These are phyloP conservation scores for Cordyceps pruinosa DNA, from an alignment of 2,329 filamentous ascomycete genomes.

Conservation along the genomic window DNA sequence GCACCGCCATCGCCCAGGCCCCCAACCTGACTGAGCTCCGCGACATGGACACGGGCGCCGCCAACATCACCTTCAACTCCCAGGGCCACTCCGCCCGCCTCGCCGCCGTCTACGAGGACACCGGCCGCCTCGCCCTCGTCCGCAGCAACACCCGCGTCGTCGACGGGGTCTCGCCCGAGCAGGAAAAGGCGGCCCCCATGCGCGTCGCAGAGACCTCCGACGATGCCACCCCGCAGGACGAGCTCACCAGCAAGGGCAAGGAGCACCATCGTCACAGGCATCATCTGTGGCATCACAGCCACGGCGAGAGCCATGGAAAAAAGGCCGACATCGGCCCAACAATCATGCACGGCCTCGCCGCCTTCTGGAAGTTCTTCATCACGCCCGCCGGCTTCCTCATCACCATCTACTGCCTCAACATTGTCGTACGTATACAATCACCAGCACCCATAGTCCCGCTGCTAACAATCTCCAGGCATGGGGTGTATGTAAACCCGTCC, in stretches of 20 bases:
- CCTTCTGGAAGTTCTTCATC: conserved; percentile 24
- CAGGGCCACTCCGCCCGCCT: conserved; percentile 24
- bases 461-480: conserved; percentile 16
- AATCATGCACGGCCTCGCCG: conserved; percentile 18
- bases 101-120: conserved; percentile 19
- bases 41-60: conserved; percentile 20
- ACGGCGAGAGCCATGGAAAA: conserved; percentile 15
- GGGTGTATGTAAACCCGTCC: conserved; percentile 18
- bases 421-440: conserved; percentile 19
- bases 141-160: conserved; percentile 12
- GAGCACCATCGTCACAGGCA: conserved; percentile 11
- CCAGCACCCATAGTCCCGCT: too few relatives aligned
- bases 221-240: background rate
- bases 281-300: conserved; percentile 15
- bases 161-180: background rate
- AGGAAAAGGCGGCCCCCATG: background rate
- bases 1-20: conserved; percentile 25
- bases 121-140: conserved; percentile 20
- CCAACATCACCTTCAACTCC: conserved; percentile 23
- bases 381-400: conserved; percentile 23
- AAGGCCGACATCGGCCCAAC: conserved; percentile 22
- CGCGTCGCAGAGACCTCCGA: background rate
- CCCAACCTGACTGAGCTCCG: conserved; percentile 24
- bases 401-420: conserved; percentile 24
- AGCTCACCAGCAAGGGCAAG: background rate